Evolutionary conservation across 306 rosid genomes (phyloP), one percentile per base, ranked within the genome.

Genomic region (Gleditsia sinensis): DNA sequence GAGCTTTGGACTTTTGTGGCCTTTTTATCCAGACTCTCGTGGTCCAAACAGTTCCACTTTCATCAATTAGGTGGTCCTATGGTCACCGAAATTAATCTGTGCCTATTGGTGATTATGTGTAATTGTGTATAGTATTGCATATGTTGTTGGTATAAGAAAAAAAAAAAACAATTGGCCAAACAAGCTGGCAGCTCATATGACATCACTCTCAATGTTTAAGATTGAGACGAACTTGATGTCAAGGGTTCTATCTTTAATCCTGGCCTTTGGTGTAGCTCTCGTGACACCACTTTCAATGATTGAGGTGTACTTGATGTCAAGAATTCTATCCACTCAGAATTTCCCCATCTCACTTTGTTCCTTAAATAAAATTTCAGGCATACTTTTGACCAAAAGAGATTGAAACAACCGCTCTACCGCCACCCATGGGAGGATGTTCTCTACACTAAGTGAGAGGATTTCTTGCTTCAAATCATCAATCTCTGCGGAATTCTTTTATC

Each of bases 371-470:
- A 72, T 76, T 71, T 63, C 91, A 92, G 99, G 86, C 99, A 95
- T 70, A 95, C 97, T 20, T 95, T 95, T 69, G 99, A 95, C 86
- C 99, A 95, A 76, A 90, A 92, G 98, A 92, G 99, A 80, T 80
- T 95, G 93, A 95, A 95, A 81, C 98, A 95, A 72, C 98, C 97
- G 3, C 96, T 95, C 24, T 92, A 95, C 93, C 99, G 98, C 71
- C 98, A 95, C 83, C 99, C 98, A 71, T 92, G 97, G 99, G 99
- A 95, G 84, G 98, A 92, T 74, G 97, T 90, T 83, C 99, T 95
- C 63, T 95, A 95, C 90, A 87, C 99, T 74, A 95, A 92, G 87
- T 95, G 92, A 95, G 70, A 34, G 66, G 70, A 14, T 74, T 55
- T 53, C 67, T 36, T 25, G 71, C 75, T 69, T 66, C 74, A 28